These are phyloP conservation scores for Chlorella variabilis DNA, from an alignment of 163 green algal genomes.

Conservation along the genomic window DNA sequence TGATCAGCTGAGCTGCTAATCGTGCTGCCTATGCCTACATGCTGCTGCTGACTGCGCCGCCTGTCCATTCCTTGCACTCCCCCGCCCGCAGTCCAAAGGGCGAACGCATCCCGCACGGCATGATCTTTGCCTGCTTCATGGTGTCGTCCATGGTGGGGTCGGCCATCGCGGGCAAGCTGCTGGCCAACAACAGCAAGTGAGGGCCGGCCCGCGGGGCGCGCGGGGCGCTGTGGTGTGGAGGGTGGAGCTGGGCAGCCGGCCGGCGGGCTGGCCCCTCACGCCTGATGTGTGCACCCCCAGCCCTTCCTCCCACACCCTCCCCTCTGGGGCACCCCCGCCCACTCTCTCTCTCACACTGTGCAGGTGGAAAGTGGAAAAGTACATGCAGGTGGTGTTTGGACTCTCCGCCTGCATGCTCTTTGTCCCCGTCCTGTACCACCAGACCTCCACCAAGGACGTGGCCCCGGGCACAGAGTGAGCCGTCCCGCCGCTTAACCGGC, in stretches of 20 bases:
- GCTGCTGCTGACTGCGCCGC: too few species aligned
- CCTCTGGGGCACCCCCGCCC: conserved; percentile 50
- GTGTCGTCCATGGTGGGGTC: conserved; percentile 90
- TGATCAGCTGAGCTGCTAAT: too few species aligned
- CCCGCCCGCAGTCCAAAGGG: conserved; percentile 49
- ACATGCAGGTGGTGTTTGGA: conserved; percentile 91
- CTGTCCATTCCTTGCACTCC: too few species aligned
- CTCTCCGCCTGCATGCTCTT: conserved; percentile 63
- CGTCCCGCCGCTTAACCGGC: neutral
- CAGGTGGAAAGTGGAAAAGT: conserved; percentile 75
- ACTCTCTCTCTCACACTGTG: conserved; percentile 13
- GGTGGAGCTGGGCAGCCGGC: too few species aligned
- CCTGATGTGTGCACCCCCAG: neutral
- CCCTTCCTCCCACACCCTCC: conserved; percentile 39
- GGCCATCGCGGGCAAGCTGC: conserved; percentile 77
- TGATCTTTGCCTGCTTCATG: conserved; percentile 99
- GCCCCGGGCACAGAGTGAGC: neutral
- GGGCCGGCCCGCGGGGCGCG: neutral
- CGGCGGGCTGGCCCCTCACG: too few species aligned
- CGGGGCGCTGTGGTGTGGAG: too few species aligned
- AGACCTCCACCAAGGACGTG: neutral
- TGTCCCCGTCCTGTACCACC: conserved; percentile 70
- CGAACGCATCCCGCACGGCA: conserved; percentile 91
- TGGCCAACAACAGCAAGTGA: conserved; percentile 52
- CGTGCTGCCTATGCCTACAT: too few species aligned